Conservation (phyloP, 805 yeast genomes). For the Candida insectorum region DNA sequence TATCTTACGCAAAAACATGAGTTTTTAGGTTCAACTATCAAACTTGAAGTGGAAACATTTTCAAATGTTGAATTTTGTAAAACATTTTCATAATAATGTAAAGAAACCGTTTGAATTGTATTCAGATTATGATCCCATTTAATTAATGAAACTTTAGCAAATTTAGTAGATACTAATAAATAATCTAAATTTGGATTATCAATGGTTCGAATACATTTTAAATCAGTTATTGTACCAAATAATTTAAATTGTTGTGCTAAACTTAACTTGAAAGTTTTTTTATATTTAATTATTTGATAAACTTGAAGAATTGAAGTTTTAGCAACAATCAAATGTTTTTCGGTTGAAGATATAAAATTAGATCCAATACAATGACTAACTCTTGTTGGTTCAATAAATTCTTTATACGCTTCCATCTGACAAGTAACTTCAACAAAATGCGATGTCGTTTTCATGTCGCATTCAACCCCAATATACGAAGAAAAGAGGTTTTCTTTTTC, state of each 20-base stretch:
- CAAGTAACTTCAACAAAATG: too few relatives aligned
- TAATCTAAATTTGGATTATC: conserved; percentile 53
- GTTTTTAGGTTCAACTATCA: conserved; percentile 59
- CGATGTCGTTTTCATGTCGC: too few relatives aligned
- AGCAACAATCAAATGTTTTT: conserved; percentile 61
- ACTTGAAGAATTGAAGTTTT: conserved; percentile 69
- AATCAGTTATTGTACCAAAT: conserved; percentile 64
- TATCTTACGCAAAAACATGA: conserved; percentile 56
- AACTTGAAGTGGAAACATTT: conserved; percentile 36
- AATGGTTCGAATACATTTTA: conserved; percentile 47
- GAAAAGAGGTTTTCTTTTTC: too few relatives aligned
- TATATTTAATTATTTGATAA: conserved; percentile 39
- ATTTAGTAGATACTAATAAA: conserved; percentile 61
- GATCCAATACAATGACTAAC: conserved; percentile 60
- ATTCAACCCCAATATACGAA: too few relatives aligned
- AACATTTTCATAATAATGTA: conserved; percentile 82
- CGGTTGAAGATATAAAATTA: conserved; percentile 42
- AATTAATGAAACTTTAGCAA: conserved; percentile 75
- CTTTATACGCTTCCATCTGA: conserved; percentile 83
- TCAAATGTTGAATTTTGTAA: conserved; percentile 50
- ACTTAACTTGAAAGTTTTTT: conserved; percentile 24
- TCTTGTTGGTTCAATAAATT: conserved; percentile 71
- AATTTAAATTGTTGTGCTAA: conserved; percentile 62
- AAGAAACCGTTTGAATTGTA: conserved; percentile 64
- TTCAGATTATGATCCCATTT: conserved; percentile 60